Percentiles rank a stretch among this genome's conserved stretches.
Evolutionary conservation across 495 filamentous ascomycete genomes (phyloP).

Genomic region (Penicillium coprophilum): DNA sequence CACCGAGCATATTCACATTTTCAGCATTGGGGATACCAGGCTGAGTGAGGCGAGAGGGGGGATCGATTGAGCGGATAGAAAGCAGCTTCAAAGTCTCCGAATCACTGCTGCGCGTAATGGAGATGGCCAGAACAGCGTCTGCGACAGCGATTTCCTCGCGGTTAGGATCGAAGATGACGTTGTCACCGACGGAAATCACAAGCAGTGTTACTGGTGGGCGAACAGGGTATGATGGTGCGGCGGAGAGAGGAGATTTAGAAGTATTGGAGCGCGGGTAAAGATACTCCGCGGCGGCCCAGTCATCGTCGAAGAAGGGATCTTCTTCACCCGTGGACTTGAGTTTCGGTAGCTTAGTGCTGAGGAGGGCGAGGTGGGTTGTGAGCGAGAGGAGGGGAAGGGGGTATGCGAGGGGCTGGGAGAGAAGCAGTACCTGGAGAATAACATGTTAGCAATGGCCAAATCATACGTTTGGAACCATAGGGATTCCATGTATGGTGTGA

Average conservation of each 20-base stretch:
- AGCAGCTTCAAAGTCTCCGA: constrained; percentile 48
- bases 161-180: constrained; percentile 90
- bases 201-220: constrained; percentile 85
- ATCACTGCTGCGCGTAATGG: constrained; percentile 49
- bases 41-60: constrained; percentile 68
- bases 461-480: background rate
- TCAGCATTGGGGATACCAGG: constrained; percentile 66
- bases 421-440: constrained; percentile 72
- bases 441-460: background rate
- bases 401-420: constrained; percentile 88
- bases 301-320: constrained; percentile 97
- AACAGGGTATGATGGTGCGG: constrained; percentile 26
- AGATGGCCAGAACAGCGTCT: constrained; percentile 80
- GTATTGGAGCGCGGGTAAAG: constrained; percentile 62
- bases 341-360: constrained; percentile 78
- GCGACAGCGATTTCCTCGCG: constrained; percentile 90
- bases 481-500: background rate
- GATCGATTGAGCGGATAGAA: constrained; percentile 67
- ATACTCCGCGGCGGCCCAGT: constrained; percentile 80
- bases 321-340: constrained; percentile 84
- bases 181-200: constrained; percentile 80
- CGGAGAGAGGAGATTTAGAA: constrained; percentile 2
- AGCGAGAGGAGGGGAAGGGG: constrained; percentile 89
- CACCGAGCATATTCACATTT: constrained; percentile 60
- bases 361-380: constrained; percentile 93